phyloP scores from a whole-genome alignment of 2,329 filamentous ascomycete genomes.

The Colletotrichum noveboracense region DNA sequence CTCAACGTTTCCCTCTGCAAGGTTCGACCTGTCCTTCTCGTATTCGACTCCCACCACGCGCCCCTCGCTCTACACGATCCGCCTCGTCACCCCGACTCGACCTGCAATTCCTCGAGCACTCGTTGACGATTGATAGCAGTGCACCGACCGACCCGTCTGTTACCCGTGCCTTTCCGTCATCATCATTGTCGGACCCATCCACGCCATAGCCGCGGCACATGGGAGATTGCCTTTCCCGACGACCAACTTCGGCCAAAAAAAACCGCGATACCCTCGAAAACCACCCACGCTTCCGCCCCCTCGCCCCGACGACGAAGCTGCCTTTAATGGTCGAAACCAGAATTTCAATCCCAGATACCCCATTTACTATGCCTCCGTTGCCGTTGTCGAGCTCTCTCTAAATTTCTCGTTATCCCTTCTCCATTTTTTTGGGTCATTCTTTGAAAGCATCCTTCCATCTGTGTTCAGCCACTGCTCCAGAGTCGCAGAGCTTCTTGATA shows the following conservation, averaged over 20 bases:
- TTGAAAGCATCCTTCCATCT: slow-evolving; percentile 2
- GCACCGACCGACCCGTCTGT: not conserved
- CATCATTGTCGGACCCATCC: not conserved
- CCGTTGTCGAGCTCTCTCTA: not conserved
- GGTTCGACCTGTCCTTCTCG: not conserved
- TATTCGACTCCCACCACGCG: not conserved
- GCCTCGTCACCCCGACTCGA: not conserved
- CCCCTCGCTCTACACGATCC: not conserved
- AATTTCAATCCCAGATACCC: not conserved
- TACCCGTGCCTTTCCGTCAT: not conserved
- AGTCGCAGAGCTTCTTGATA: not conserved
- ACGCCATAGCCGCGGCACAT: slow-evolving; percentile 7
- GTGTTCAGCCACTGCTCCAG: not conserved
- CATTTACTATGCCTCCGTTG: slow-evolving; percentile 12
- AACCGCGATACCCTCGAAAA: slow-evolving; percentile 13
- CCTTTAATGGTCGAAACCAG: not conserved
- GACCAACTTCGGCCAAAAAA: not conserved
- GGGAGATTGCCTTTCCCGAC: not conserved
- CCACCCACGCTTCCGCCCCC: not conserved
- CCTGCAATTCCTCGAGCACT: not conserved
- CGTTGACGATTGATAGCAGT: not conserved
- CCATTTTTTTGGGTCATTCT: slow-evolving; percentile 5
- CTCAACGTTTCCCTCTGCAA: not conserved
- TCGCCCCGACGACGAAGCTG: not conserved
- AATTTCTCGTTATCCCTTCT: not conserved